Base-by-base conservation (phyloP, 1,284 basidiomycete species). In the Irpex sp. region DNA sequence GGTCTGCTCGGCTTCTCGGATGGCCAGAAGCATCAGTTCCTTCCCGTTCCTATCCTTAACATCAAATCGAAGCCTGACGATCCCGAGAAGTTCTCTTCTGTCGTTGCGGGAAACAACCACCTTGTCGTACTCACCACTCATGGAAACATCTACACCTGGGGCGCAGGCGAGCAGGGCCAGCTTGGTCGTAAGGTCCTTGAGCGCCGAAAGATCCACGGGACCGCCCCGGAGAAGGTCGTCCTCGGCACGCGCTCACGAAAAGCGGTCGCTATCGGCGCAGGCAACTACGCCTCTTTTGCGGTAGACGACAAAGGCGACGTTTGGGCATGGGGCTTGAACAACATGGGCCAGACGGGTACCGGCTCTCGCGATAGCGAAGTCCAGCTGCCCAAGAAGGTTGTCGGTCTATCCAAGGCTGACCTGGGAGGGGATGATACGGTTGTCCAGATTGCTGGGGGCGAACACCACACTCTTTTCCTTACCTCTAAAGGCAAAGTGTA, bases 301-400 rank as follows among this genome's bases (percentile, higher is more conserved):
- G 86, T 97, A 61, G 89, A 95, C 73, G 83, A 88, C 66, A 78
- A 81, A 36, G 95, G 94, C 39, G 83, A 83, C 57, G 91, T 96
- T 3, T 97, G 88, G 83, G 93, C 86, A 0, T 97, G 95, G 95
- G 95, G 95, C 19, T 79, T 95, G 64, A 97, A 97, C 77, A 89
- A 81, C 47, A 83, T 83, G 76, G 82, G 84, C 33, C 90, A 93
- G 74, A 83, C 83, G 0, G 90, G 89, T 33, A 79, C 86, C 8
- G 81, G 79, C n/a, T 79, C 78, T 8, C 79, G 79, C 59, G 77
- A 80, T 59, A 72, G 73, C 37, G 81, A 89, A 64, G 81, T 97
- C 53, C 81, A 83, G 50, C 77, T 83, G 2, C 94, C 95, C 1
- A 84, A 83, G 63, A 81, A 81, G 60, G 87, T 97, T 33, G 76